Evolutionary conservation across 306 rosid genomes (phyloP).

Genomic region (Crotalaria pallida): DNA sequence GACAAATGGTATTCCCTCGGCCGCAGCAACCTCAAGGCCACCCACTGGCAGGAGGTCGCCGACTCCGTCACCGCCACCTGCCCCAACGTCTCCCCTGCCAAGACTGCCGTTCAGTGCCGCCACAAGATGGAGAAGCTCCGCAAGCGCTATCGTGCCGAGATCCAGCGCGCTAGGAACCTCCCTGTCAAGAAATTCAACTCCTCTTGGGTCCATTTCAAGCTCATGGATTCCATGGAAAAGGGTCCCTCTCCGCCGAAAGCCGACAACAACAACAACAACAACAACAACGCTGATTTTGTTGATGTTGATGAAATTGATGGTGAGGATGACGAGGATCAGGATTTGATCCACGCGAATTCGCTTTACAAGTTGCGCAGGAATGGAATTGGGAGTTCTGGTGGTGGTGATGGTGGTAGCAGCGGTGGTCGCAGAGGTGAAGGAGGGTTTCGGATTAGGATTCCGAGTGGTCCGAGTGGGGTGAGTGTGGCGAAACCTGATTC

Average conservation of each 20-base stretch:
- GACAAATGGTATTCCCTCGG: conserved; percentile 93
- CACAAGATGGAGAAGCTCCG: conserved; percentile 96
- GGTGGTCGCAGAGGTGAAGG: conserved; percentile 19
- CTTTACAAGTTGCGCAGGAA: conserved; percentile 58
- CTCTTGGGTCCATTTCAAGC: conserved; percentile 85
- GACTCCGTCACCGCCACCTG: conserved; percentile 60
- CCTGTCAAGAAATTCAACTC: conserved; percentile 57
- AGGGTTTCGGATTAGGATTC: conserved; percentile 77
- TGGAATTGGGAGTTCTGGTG: conserved; percentile 24
- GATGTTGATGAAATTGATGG: conserved; percentile 15
- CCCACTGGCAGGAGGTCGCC: conserved; percentile 97
- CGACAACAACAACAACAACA: conserved; percentile 45
- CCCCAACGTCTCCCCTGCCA: conserved; percentile 60
- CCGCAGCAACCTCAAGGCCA: conserved; percentile 79
- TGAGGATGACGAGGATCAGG: conserved; percentile 52
- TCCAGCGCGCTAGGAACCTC: conserved; percentile 59
- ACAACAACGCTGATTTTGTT: neutral
- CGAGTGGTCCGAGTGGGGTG: conserved; percentile 76
- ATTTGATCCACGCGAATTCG: conserved; percentile 50
- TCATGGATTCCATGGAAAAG: conserved; percentile 89
- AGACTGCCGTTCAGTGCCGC: conserved; percentile 95
- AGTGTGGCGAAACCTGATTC: conserved; percentile 68
- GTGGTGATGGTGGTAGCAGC: neutral
- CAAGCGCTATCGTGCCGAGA: conserved; percentile 87
- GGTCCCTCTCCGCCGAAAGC: conserved; percentile 60